Evolutionary conservation across 345 rosid species (phyloP).

Genomic region (Eucalyptus fibrosa): DNA sequence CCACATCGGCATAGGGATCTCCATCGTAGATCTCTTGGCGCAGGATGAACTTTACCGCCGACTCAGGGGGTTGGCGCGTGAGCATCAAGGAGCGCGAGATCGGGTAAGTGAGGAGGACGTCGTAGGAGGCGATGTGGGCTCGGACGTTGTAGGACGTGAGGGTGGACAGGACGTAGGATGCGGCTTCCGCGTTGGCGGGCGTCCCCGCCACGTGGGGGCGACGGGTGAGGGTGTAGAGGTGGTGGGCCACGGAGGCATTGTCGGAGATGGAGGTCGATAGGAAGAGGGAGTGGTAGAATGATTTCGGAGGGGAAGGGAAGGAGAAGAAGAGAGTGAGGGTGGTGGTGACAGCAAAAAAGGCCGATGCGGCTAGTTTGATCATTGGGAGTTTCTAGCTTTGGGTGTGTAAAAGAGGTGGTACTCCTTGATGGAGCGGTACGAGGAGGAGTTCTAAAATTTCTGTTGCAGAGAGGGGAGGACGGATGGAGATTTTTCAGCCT

Average conservation of each 20-base stretch:
- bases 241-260: conserved; percentile 43
- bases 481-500: not conserved
- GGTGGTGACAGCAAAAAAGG: conserved; percentile 22
- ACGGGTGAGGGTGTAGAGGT: conserved; percentile 66
- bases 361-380: conserved; percentile 12
- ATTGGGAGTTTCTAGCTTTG: not conserved
- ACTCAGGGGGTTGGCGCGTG: conserved; percentile 3
- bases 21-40: conserved; percentile 41
- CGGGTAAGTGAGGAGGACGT: conserved; percentile 60
- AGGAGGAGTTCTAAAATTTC: not conserved
- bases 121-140: conserved; percentile 36
- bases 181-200: conserved; percentile 62
- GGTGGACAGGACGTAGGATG: conserved; percentile 39
- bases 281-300: conserved; percentile 44
- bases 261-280: conserved; percentile 39
- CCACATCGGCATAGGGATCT: conserved; percentile 53
- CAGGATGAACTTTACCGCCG: conserved; percentile 23
- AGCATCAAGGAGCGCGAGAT: conserved; percentile 42
- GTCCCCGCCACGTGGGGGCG: conserved; percentile 80
- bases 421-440: not conserved
- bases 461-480: not conserved
- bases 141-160: conserved; percentile 27
- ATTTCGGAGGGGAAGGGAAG: conserved; percentile 23
- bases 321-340: conserved; percentile 19
- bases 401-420: not conserved